phyloP scores from a whole-genome alignment of 2,329 filamentous ascomycete genomes.

The Neoscytalidium dimidiatum region DNA sequence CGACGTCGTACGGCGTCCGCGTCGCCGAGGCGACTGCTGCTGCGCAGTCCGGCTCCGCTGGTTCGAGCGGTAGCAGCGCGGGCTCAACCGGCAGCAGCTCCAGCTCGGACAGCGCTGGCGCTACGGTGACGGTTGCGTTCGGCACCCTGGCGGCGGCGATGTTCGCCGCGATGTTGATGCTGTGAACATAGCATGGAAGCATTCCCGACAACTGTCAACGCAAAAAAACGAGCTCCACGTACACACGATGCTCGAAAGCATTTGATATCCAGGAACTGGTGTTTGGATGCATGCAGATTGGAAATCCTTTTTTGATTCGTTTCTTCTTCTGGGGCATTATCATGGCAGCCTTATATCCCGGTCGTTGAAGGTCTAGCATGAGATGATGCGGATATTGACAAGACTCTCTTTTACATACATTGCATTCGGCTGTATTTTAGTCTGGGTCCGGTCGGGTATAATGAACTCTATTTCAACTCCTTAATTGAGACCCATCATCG shows the following conservation, averaged over 20 bases:
- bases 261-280: constrained; percentile 15
- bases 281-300: constrained; percentile 12
- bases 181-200: neutral
- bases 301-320: neutral
- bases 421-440: constrained; percentile 1
- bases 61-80: neutral
- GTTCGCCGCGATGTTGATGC: constrained; percentile 10
- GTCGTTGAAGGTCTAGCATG: constrained; percentile 12
- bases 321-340: neutral
- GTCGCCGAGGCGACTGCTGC: constrained; percentile 31
- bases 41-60: neutral
- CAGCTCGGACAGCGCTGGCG: neutral
- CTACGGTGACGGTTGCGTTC: constrained; percentile 12
- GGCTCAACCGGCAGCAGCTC: constrained; percentile 8
- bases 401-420: constrained; percentile 12
- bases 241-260: neutral
- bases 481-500: neutral
- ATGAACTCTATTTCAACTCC: constrained; percentile 4
- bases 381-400: neutral
- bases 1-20: constrained; percentile 33
- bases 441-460: neutral
- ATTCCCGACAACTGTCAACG: neutral
- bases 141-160: constrained; percentile 9
- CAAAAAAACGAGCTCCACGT: neutral
- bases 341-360: constrained; percentile 16